Evolutionary conservation across 768 basidiomycete genomes (phyloP).

Genomic region (Boletus rufocinnamomeus): DNA sequence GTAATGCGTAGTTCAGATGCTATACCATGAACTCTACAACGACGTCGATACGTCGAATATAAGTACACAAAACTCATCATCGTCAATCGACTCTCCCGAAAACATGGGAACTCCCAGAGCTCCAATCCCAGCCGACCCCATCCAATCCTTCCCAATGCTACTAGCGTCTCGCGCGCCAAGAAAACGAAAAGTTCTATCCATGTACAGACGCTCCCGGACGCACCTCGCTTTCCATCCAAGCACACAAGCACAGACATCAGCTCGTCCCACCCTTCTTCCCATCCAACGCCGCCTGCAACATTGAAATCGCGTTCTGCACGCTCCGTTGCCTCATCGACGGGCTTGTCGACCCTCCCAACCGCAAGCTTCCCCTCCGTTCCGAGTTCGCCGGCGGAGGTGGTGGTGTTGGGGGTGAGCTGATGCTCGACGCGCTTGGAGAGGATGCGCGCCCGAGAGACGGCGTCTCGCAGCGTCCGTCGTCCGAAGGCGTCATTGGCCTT

Average conservation of each 20-base stretch:
- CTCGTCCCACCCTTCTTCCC: constrained; percentile 25
- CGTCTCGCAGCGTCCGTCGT: constrained; percentile 34
- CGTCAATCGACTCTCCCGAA: not conserved
- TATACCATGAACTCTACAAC: not conserved
- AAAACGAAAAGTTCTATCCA: not conserved
- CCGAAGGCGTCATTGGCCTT: constrained; percentile 32
- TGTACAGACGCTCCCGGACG: not conserved
- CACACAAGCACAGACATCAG: not conserved
- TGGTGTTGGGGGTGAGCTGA: constrained; percentile 26
- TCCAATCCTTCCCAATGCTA: not conserved
- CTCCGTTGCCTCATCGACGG: constrained; percentile 27
- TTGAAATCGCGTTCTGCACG: constrained; percentile 28
- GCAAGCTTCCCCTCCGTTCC: constrained; percentile 17
- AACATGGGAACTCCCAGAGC: not conserved
- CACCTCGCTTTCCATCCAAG: not conserved
- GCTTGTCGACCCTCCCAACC: constrained; percentile 23
- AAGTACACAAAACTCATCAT: not conserved
- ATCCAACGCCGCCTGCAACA: constrained; percentile 32
- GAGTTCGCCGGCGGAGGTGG: constrained; percentile 25
- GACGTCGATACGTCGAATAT: not conserved
- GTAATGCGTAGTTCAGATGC: no score
- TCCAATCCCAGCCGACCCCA: not conserved
- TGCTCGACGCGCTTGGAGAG: constrained; percentile 28
- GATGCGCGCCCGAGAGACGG: constrained; percentile 29
- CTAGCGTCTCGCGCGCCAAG: not conserved